A percentile compares a stretch with the other conserved stretches of the same genome.
Conservation (phyloP, 163 green algal genomes). For the Picocystis sp. region DNA sequence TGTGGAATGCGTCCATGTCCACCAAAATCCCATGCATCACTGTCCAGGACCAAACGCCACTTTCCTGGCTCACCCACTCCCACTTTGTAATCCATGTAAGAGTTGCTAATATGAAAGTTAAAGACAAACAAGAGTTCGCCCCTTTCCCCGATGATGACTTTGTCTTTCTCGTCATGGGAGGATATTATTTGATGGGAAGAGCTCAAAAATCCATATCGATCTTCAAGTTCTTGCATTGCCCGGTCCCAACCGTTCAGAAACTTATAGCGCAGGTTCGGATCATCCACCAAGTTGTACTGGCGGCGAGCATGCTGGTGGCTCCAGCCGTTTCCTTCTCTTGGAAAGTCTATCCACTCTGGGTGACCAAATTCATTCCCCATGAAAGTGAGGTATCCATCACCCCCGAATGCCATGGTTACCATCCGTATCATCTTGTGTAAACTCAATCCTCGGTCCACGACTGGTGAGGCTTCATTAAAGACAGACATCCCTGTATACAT, state of each 20-base stretch:
- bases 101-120: slow-evolving; percentile 90
- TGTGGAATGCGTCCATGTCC: slow-evolving; percentile 39
- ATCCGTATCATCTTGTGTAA: slow-evolving; percentile 93
- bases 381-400: slow-evolving; percentile 89
- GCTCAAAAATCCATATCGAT: slow-evolving; percentile 3
- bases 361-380: slow-evolving; percentile 98
- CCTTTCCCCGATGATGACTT: slow-evolving; percentile 81
- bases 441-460: slow-evolving; percentile 75
- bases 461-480: slow-evolving; percentile 16
- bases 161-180: slow-evolving; percentile 36
- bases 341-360: slow-evolving; percentile 87
- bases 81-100: slow-evolving; percentile 48
- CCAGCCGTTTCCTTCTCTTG: slow-evolving; percentile 76
- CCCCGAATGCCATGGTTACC: slow-evolving; percentile 74
- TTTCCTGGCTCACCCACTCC: slow-evolving; percentile 56
- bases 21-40: slow-evolving; percentile 48
- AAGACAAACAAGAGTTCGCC: slow-evolving; percentile 95
- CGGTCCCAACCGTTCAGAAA: slow-evolving; percentile 6
- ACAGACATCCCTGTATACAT: slow-evolving; percentile 90
- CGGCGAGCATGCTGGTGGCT: slow-evolving; percentile 80
- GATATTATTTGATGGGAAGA: slow-evolving; percentile 9
- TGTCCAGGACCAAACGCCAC: slow-evolving; percentile 63
- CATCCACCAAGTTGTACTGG: slow-evolving; percentile 75
- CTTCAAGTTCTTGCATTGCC: slow-evolving; percentile 4
- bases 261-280: slow-evolving; percentile 63